A percentile compares a stretch with the other conserved stretches of the same genome.
Conservation (phyloP, 208 protist species). For the Trypanosoma vivax region DNA sequence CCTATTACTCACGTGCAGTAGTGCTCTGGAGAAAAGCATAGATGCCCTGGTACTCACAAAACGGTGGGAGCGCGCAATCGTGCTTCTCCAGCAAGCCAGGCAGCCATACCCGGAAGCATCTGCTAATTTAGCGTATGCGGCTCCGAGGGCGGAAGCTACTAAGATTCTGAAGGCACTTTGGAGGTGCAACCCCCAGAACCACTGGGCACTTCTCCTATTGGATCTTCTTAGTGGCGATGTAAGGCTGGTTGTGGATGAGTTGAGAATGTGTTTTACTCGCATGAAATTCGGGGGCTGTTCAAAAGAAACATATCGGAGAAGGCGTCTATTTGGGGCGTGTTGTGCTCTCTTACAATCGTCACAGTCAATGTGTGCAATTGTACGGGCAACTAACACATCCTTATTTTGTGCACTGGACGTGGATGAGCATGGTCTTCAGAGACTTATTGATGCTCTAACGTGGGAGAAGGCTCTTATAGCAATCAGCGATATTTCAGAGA, state of each 20-base stretch:
- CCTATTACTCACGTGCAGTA: constrained; percentile 3
- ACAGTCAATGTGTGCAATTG: constrained; percentile 30
- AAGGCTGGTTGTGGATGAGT: constrained; percentile 15
- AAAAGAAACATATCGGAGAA: constrained; percentile 8
- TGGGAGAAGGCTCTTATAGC: constrained; percentile 19
- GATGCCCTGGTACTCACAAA: constrained; percentile 13
- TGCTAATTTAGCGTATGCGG: constrained; percentile 17
- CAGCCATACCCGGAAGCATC: constrained; percentile 12
- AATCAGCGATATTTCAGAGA: constrained; percentile 8
- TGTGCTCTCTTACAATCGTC: constrained; percentile 48
- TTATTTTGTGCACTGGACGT: constrained; percentile 40
- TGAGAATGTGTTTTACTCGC: not conserved
- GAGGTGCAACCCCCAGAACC: constrained; percentile 13
- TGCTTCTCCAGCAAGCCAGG: not conserved
- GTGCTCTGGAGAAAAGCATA: constrained; percentile 12
- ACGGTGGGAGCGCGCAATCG: constrained; percentile 18
- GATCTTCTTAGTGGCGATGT: constrained; percentile 34
- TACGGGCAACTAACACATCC: constrained; percentile 23
- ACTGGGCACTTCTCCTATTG: constrained; percentile 22
- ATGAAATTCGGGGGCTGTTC: not conserved
- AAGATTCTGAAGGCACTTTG: constrained; percentile 13
- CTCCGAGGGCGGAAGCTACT: not conserved
- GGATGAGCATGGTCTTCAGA: constrained; percentile 61
- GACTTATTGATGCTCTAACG: constrained; percentile 51
- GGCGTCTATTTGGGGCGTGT: constrained; percentile 41